Conservation (phyloP, 345 rosid species). For the Angophora floribunda region DNA sequence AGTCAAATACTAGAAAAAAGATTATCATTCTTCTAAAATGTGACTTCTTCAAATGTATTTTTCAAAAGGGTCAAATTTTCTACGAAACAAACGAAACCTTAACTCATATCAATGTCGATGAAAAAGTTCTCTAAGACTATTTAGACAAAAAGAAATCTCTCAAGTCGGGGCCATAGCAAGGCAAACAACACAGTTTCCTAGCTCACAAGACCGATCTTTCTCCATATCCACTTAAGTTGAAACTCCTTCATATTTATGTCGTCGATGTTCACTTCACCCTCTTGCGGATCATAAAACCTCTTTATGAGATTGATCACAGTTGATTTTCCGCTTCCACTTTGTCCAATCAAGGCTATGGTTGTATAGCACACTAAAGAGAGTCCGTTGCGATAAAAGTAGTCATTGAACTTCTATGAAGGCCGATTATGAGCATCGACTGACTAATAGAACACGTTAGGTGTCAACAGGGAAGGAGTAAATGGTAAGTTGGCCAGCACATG, state of each 20-base stretch:
- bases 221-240: background rate
- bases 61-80: background rate
- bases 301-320: background rate
- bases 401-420: background rate
- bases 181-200: background rate
- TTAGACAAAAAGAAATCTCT: background rate
- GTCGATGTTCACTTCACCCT: slow-evolving; percentile 13
- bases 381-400: background rate
- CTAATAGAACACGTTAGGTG: background rate
- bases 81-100: fast-evolving
- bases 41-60: background rate
- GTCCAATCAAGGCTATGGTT: slow-evolving; percentile 20
- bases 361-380: slow-evolving; percentile 14
- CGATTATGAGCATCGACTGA: background rate
- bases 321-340: slow-evolving; percentile 28
- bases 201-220: background rate
- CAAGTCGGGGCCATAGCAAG: background rate
- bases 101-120: background rate
- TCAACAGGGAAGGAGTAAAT: background rate
- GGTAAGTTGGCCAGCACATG: no score
- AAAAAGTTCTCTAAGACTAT: background rate
- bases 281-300: slow-evolving; percentile 7
- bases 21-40: background rate
- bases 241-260: slow-evolving; percentile 11
- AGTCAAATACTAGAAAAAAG: fast-evolving